These are phyloP conservation scores for Actinomortierella wolfii DNA, from an alignment of 371 early-diverging fungal species.

Conservation along the genomic window DNA sequence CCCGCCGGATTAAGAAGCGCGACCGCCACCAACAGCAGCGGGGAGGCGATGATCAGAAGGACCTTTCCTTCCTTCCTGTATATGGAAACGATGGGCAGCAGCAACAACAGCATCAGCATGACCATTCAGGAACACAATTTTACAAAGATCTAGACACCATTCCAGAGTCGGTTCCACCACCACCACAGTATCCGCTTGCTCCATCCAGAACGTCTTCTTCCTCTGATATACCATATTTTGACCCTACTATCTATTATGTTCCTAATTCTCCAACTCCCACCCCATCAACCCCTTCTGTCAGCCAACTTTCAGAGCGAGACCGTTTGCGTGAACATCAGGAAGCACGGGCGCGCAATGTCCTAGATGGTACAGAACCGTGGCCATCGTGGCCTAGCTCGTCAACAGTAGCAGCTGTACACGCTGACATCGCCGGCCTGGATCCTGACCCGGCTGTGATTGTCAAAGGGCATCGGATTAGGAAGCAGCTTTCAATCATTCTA, in stretches of 20 bases:
- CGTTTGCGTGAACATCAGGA: slow-evolving; percentile 3
- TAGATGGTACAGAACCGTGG: slow-evolving; percentile 31
- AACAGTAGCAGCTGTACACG: background rate
- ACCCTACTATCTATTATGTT: too few species aligned
- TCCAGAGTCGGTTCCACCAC: too few species aligned
- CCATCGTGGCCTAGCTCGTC: slow-evolving; percentile 23
- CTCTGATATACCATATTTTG: background rate
- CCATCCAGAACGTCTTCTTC: background rate
- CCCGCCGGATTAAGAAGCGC: too few species aligned
- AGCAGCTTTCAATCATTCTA: background rate
- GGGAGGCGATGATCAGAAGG: too few species aligned
- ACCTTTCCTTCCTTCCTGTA: too few species aligned
- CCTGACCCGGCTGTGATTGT: slow-evolving; percentile 1
- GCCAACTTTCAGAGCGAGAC: background rate
- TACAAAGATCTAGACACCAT: too few species aligned
- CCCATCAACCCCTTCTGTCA: background rate
- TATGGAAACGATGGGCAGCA: too few species aligned
- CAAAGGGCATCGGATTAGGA: background rate
- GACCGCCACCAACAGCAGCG: too few species aligned
- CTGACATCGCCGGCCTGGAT: background rate
- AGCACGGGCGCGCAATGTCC: slow-evolving; percentile 9
- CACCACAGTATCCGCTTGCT: background rate
- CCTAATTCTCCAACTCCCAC: background rate
- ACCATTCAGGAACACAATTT: too few species aligned
- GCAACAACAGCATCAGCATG: too few species aligned